These are phyloP conservation scores for Pseudogymnoascus sp. DNA, from an alignment of 2,329 filamentous ascomycete species.

Conservation along the genomic window DNA sequence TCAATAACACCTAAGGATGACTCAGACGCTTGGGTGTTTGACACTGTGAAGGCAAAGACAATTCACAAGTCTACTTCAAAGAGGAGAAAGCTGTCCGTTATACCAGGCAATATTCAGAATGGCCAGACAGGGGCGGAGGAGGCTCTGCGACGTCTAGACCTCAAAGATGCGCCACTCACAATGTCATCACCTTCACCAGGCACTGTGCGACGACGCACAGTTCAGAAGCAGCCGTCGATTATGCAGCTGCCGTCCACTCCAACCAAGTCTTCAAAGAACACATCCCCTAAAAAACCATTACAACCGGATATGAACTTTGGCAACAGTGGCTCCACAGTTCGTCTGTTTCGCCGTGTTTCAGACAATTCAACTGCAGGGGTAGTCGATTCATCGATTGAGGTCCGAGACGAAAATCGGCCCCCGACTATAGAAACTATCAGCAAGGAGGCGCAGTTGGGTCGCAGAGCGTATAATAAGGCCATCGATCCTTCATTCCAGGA, in stretches of 20 bases:
- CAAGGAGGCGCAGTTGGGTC: conserved; percentile 78
- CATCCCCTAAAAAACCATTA: conserved; percentile 59
- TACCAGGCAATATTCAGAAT: conserved; percentile 37
- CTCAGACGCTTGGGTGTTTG: conserved; percentile 89
- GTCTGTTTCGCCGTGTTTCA: conserved; percentile 84
- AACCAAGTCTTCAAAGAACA: conserved; percentile 18
- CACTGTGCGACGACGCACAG: conserved; percentile 56
- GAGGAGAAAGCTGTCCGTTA: conserved; percentile 49
- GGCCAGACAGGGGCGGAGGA: conserved; percentile 41
- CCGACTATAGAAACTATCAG: conserved; percentile 51
- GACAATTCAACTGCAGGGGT: conserved; percentile 44
- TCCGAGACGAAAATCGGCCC: conserved; percentile 56
- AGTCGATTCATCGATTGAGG: conserved; percentile 14
- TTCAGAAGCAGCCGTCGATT: conserved; percentile 34
- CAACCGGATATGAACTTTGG: conserved; percentile 89
- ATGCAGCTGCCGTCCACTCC: conserved; percentile 25
- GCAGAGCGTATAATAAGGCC: conserved; percentile 71
- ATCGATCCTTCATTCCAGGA: conserved; percentile 80
- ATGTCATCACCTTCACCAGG: conserved; percentile 45
- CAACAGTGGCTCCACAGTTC: conserved; percentile 84
- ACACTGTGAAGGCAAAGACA: conserved; percentile 72
- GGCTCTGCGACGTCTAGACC: conserved; percentile 50
- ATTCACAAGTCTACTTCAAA: conserved; percentile 47
- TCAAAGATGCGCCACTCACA: conserved; percentile 54
- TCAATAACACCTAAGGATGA: conserved; percentile 60